Evolutionary conservation across 805 yeast species (phyloP), one percentile per base, ranked within the genome.

Genomic region (Candida cerambycidarum): DNA sequence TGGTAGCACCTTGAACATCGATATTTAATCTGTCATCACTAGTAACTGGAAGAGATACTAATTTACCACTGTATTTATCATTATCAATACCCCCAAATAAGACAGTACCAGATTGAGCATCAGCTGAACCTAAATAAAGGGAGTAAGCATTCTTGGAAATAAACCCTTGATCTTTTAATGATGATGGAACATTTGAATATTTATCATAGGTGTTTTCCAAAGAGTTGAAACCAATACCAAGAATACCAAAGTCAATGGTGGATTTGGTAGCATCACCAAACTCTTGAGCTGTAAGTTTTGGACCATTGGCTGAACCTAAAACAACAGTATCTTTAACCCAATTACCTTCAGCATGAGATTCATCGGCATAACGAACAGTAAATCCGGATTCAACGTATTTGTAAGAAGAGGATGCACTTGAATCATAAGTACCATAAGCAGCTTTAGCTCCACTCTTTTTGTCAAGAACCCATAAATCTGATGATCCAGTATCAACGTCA

Each of bases 351-450:
- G 81, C 80, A 43, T 52, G 60, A 3, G 79, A 67, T 4, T 56
- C 50, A 53, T 78, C 83, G 3, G 70, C 79, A 49, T 78, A 78
- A 2, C 51, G 18, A 45, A 77, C 75, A 10, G 51, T 32, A 51
- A 78, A 78, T 1, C 55, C 48, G 3, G 54, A 48, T 5, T 64
- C 67, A 40, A 70, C 63, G n/a, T 44, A 40, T 2, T 50, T 27
- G 48, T 56, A 72, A 7, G 71, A 44, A 0, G 63, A 45, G 1
- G 78, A 73, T 4, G 45, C 30, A 2, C 54, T 41, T 1, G 54
- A 38, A 45, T 69, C 60, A 46, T 69, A 75, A 6, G 69, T 56
- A 21, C 78, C 78, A 38, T 58, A 69, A 3, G 28, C 11, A 29
- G 39, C 39, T 18, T 45, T 29, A 15, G 11, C 17, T 1, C 43